A percentile compares a stretch with the other conserved stretches of the same genome.
phyloP scores from a whole-genome alignment of 2,329 filamentous ascomycete genomes.

The Didymella sp. region DNA sequence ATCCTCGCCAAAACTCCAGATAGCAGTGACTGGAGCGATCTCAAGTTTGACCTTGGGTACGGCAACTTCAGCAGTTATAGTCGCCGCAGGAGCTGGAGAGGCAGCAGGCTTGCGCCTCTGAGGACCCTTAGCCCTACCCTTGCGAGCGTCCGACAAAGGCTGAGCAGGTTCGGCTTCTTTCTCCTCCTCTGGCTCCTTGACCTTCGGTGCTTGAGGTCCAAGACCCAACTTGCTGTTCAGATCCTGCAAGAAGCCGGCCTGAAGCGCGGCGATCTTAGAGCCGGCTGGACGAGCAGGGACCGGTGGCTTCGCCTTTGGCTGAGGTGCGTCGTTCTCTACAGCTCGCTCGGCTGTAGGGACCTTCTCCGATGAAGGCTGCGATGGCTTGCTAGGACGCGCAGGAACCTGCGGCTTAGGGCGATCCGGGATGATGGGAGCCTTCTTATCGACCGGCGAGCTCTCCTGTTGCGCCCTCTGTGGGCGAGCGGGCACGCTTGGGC shows the following conservation, averaged over 20 bases:
- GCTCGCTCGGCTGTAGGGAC: slow-evolving; percentile 35
- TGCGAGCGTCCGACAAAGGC: slow-evolving; percentile 87
- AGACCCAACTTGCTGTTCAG: slow-evolving; percentile 87
- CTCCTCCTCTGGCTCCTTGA: slow-evolving; percentile 70
- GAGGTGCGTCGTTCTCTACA: slow-evolving; percentile 46
- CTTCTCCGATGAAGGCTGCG: slow-evolving; percentile 53
- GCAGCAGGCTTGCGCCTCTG: slow-evolving; percentile 72
- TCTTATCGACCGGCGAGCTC: slow-evolving; percentile 60
- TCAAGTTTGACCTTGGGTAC: slow-evolving; percentile 34
- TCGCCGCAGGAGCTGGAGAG: slow-evolving; percentile 61
- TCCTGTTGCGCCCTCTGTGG: slow-evolving; percentile 41
- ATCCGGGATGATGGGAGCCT: slow-evolving; percentile 61
- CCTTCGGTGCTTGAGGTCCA: slow-evolving; percentile 81
- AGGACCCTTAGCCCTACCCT: slow-evolving; percentile 87
- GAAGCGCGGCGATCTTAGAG: slow-evolving; percentile 87
- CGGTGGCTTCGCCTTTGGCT: slow-evolving; percentile 78
- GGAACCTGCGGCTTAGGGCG: slow-evolving; percentile 71
- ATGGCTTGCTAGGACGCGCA: slow-evolving; percentile 62
- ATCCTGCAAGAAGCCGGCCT: slow-evolving; percentile 91
- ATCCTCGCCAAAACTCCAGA: slow-evolving; percentile 48
- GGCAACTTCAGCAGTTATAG: slow-evolving; percentile 49
- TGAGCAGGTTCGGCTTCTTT: slow-evolving; percentile 70
- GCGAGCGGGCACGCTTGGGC: slow-evolving; percentile 45
- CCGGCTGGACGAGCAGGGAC: slow-evolving; percentile 80
- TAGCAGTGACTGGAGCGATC: slow-evolving; percentile 38